phyloP scores from a whole-genome alignment of 306 rosid genomes.

The Citrullus colocynthis region DNA sequence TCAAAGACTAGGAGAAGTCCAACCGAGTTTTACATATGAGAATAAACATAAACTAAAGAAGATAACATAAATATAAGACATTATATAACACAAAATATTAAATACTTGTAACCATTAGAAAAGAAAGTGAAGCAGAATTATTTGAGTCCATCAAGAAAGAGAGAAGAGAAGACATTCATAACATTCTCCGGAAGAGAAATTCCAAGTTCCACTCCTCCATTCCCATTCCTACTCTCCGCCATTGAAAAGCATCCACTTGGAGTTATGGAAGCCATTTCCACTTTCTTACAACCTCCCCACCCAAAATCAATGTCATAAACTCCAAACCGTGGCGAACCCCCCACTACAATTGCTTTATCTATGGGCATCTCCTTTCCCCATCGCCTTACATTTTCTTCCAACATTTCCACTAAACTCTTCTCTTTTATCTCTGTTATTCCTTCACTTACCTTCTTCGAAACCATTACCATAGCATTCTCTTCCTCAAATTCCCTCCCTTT shows the following conservation, averaged over 20 bases:
- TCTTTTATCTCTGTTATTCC: background rate
- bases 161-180: constrained; percentile 5
- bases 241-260: background rate
- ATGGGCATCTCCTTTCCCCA: too few relatives aligned
- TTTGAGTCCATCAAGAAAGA: background rate
- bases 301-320: constrained; percentile 30
- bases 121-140: too few relatives aligned
- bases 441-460: constrained; percentile 1
- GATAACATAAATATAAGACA: too few relatives aligned
- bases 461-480: constrained; percentile 6
- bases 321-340: constrained; percentile 35
- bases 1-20: too few relatives aligned
- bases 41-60: too few relatives aligned
- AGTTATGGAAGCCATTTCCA: constrained; percentile 16
- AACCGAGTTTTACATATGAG: too few relatives aligned
- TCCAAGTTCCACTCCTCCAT: constrained; percentile 17
- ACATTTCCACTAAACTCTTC: background rate
- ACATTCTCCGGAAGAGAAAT: background rate
- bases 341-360: background rate
- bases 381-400: background rate
- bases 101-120: too few relatives aligned
- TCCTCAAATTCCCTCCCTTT: constrained; percentile 1
- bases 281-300: constrained; percentile 31
- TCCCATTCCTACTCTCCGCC: constrained; percentile 14
- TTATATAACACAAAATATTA: too few relatives aligned